Evolutionary conservation across 2,329 filamentous ascomycete genomes (phyloP).

Genomic region (Trichophyton rubrum): DNA sequence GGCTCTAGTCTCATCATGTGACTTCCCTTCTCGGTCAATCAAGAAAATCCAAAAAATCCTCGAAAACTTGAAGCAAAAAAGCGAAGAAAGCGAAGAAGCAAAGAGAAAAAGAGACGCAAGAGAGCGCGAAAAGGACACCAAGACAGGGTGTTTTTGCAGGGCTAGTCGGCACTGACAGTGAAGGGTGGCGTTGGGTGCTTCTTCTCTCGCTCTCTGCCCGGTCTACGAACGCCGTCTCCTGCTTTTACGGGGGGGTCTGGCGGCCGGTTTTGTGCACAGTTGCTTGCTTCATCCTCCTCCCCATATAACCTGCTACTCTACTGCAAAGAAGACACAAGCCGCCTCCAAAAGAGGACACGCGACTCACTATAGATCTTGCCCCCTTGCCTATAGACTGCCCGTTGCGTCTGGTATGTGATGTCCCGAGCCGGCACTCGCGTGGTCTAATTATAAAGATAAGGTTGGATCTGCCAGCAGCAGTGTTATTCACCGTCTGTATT

Average conservation of each 20-base stretch:
- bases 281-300: not conserved
- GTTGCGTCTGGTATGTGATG: not conserved
- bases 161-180: not conserved
- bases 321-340: no score
- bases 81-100: not conserved
- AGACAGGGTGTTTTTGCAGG: not conserved
- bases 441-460: not conserved
- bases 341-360: not conserved
- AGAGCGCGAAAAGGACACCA: not conserved
- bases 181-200: not conserved
- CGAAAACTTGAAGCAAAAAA: not conserved
- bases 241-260: not conserved
- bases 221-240: not conserved
- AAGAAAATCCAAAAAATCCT: not conserved
- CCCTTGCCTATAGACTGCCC: not conserved
- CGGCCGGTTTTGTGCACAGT: not conserved
- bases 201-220: not conserved
- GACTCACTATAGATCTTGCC: not conserved
- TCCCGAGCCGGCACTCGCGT: not conserved
- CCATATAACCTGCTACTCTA: not conserved
- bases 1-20: not conserved
- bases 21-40: not conserved
- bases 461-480: not conserved
- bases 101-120: not conserved
- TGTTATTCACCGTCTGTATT: not conserved